Evolutionary conservation across 148 eudicot species (phyloP).

Genomic region (Vaccinium corymbosum): DNA sequence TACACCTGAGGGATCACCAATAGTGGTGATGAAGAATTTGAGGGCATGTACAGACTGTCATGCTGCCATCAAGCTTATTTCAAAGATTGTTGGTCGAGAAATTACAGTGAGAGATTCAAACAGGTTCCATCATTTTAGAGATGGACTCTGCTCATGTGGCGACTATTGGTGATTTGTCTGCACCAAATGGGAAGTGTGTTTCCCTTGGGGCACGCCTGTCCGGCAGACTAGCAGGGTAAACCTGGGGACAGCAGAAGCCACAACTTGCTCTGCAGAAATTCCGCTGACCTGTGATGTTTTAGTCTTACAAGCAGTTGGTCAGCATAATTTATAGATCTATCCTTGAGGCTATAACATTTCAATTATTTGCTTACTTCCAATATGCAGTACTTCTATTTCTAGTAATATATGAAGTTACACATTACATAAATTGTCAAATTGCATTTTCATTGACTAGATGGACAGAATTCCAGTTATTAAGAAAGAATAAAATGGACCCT

Average conservation of each 20-base stretch:
- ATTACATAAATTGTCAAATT: neutral
- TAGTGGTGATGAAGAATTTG: constrained; percentile 68
- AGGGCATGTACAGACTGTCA: constrained; percentile 79
- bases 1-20: constrained; percentile 67
- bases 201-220: neutral
- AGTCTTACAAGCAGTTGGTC: neutral
- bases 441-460: neutral
- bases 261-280: neutral
- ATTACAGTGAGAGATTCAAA: constrained; percentile 80
- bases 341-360: neutral
- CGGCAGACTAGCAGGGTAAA: neutral
- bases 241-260: neutral
- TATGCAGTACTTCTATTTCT: neutral
- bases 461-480: neutral
- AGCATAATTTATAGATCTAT: neutral
- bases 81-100: constrained; percentile 59
- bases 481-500: neutral
- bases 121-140: constrained; percentile 76
- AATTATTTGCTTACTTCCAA: neutral
- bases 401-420: neutral
- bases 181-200: neutral
- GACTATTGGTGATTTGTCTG: constrained; percentile 65
- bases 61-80: constrained; percentile 71
- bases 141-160: constrained; percentile 59
- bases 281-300: neutral